These are phyloP conservation scores for Apophysomyces ossiformis DNA, from an alignment of 371 early-diverging fungal species.

Conservation along the genomic window DNA sequence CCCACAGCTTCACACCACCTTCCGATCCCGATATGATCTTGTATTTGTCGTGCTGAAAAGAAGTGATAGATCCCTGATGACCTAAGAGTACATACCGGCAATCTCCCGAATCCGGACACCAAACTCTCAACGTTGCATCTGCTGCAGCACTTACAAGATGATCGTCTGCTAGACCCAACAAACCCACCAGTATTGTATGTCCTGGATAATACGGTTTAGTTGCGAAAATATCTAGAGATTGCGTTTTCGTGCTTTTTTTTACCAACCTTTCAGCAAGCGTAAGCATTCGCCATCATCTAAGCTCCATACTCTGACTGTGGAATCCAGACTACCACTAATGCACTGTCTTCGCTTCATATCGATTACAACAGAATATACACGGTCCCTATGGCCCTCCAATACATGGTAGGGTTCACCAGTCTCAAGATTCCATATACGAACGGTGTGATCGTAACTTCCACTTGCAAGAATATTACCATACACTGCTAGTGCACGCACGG, in stretches of 20 bases:
- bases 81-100: constrained; percentile 68
- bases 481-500: constrained; percentile 93
- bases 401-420: constrained; percentile 67
- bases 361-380: constrained; percentile 89
- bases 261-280: constrained; percentile 40
- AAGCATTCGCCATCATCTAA: constrained; percentile 73
- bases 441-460: constrained; percentile 93
- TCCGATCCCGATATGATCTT: constrained; percentile 94
- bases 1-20: constrained; percentile 95
- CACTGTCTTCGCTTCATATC: constrained; percentile 77
- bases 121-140: constrained; percentile 93
- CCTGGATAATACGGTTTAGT: constrained; percentile 58
- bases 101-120: constrained; percentile 81
- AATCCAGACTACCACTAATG: constrained; percentile 95
- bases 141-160: constrained; percentile 95
- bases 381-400: constrained; percentile 82
- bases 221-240: not conserved
- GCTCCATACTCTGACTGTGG: constrained; percentile 92
- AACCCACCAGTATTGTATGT: constrained; percentile 91
- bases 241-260: not conserved
- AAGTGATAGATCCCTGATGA: constrained; percentile 90
- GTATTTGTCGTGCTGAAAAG: constrained; percentile 90
- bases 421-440: constrained; percentile 89
- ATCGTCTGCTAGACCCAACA: constrained; percentile 82
- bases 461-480: constrained; percentile 82